These are phyloP conservation scores for Alternaria gaisen DNA, from an alignment of 2,329 filamentous ascomycete genomes.

Conservation along the genomic window DNA sequence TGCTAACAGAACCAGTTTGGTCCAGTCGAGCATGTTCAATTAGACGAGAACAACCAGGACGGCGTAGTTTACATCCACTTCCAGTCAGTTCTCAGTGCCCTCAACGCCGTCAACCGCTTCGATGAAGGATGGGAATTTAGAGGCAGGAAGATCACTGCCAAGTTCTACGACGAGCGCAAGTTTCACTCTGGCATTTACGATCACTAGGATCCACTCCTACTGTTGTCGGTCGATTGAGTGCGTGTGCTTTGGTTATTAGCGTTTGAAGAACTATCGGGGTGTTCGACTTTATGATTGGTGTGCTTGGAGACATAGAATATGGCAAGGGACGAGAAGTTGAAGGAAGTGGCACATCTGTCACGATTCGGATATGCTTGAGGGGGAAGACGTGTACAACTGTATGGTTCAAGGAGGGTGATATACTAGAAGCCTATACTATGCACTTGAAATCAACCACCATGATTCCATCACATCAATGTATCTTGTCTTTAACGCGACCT, in stretches of 20 bases:
- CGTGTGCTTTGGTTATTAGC: neutral
- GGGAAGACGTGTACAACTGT: neutral
- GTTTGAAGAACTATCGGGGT: neutral
- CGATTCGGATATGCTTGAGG: neutral
- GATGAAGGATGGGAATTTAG: constrained; percentile 94
- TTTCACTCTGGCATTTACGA: constrained; percentile 69
- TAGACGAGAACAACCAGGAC: constrained; percentile 66
- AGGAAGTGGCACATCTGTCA: neutral
- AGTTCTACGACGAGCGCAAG: constrained; percentile 81
- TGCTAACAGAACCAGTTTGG: constrained; percentile 69
- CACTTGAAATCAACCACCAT: neutral
- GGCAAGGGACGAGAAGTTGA: neutral
- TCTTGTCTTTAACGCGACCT: too few relatives aligned
- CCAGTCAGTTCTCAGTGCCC: constrained; percentile 81
- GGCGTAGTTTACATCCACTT: constrained; percentile 90
- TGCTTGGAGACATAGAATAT: neutral
- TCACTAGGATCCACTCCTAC: constrained; percentile 19
- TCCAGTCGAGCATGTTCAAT: constrained; percentile 79
- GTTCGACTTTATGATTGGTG: neutral
- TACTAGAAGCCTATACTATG: neutral
- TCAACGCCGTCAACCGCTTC: constrained; percentile 87
- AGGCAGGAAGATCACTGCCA: constrained; percentile 82
- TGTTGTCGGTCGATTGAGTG: neutral
- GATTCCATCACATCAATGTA: too few relatives aligned
- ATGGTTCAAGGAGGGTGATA: neutral